Conservation (phyloP, 768 basidiomycete species). For the Mycena alexandri region DNA sequence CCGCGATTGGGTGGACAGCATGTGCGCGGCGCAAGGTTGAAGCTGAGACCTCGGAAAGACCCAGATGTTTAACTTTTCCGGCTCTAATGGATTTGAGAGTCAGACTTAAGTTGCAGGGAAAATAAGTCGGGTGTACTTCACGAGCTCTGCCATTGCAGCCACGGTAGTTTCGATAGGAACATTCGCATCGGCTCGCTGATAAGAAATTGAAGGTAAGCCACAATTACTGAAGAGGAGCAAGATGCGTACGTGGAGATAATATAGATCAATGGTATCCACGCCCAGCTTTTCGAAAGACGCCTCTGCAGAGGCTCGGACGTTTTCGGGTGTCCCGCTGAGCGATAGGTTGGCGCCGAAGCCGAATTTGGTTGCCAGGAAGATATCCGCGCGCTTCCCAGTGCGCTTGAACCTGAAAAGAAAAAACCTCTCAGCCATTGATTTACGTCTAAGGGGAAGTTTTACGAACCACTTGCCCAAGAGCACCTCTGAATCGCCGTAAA, state of each 20-base stretch:
- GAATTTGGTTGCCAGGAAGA: conserved; percentile 66
- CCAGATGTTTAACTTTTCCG: conserved; percentile 53
- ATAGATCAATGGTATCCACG: conserved; percentile 49
- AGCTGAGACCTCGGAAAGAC: conserved; percentile 52
- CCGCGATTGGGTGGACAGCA: conserved; percentile 50
- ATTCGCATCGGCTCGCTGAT: conserved; percentile 26
- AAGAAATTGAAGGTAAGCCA: neutral
- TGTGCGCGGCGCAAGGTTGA: conserved; percentile 51
- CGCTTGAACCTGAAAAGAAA: conserved; percentile 22
- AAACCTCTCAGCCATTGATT: no score
- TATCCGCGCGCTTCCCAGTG: conserved; percentile 55
- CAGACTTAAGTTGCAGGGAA: no score
- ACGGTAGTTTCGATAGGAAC: conserved; percentile 37
- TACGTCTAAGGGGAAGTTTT: no score
- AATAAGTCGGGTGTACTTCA: conserved; percentile 6
- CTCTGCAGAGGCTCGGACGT: conserved; percentile 45
- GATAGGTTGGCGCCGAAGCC: conserved; percentile 44
- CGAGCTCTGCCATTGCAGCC: conserved; percentile 21
- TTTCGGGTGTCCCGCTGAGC: conserved; percentile 45
- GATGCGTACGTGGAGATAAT: conserved; percentile 44
- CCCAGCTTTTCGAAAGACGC: conserved; percentile 47
- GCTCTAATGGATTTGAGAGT: conserved; percentile 30
- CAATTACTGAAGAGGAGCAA: neutral
- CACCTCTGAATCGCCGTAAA: conserved; percentile 10
- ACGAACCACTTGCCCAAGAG: conserved; percentile 37